These are phyloP conservation scores for Cadophora malorum DNA, from an alignment of 2,329 filamentous ascomycete genomes.

Conservation along the genomic window DNA sequence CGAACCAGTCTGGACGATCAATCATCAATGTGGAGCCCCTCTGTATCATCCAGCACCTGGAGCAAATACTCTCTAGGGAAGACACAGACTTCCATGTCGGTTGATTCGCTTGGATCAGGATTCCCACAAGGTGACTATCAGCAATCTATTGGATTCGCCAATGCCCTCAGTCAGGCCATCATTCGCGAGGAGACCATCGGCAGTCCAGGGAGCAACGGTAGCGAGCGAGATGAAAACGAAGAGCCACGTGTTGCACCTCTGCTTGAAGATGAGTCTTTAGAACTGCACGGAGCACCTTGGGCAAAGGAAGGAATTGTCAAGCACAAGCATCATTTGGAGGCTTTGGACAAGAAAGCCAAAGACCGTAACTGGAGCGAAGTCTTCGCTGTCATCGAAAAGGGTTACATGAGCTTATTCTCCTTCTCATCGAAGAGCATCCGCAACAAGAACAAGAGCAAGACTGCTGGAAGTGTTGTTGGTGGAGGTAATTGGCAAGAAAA, in stretches of 20 bases:
- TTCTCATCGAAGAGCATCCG: conserved; percentile 82
- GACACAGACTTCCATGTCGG: conserved; percentile 88
- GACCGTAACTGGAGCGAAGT: conserved; percentile 94
- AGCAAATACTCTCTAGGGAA: conserved; percentile 92
- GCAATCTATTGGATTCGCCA: conserved; percentile 96
- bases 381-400: conserved; percentile 95
- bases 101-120: conserved; percentile 84
- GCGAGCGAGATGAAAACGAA: conserved; percentile 47
- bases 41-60: conserved; percentile 84
- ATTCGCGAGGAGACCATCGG: conserved; percentile 82
- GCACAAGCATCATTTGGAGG: conserved; percentile 95
- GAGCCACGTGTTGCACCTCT: conserved; percentile 62
- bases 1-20: conserved; percentile 93
- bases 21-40: conserved; percentile 88
- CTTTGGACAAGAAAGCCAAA: conserved; percentile 88
- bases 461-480: conserved; percentile 73
- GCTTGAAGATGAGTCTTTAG: conserved; percentile 90
- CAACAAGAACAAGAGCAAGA: conserved; percentile 65
- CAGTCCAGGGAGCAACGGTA: conserved; percentile 49
- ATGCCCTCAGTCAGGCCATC: conserved; percentile 94
- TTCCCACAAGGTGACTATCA: conserved; percentile 84
- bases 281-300: conserved; percentile 94
- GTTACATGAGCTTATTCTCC: conserved; percentile 91
- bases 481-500: conserved; percentile 99
- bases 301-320: conserved; percentile 95